Conservation (phyloP, 768 basidiomycete genomes). For the Termitomyces sp. region DNA sequence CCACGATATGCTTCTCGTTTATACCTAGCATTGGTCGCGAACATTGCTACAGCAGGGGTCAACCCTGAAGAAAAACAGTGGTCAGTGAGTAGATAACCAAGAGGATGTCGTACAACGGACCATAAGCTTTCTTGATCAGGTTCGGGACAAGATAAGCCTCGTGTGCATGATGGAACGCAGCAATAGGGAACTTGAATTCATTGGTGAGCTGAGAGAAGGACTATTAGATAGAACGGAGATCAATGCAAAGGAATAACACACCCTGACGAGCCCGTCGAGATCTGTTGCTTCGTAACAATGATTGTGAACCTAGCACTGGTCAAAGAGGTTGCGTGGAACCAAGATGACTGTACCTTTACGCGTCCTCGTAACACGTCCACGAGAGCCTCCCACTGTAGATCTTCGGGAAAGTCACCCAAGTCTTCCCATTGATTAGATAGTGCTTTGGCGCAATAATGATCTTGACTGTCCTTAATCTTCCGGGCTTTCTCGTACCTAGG, state of each 20-base stretch:
- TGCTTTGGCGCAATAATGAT: slow-evolving; percentile 56
- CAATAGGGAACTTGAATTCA: slow-evolving; percentile 77
- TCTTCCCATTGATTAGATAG: slow-evolving; percentile 37
- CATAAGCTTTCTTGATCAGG: slow-evolving; percentile 64
- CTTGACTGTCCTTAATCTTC: slow-evolving; percentile 60
- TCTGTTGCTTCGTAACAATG: slow-evolving; percentile 63
- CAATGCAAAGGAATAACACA: slow-evolving; percentile 23
- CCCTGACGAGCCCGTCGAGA: slow-evolving; percentile 64
- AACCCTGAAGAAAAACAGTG: slow-evolving; percentile 34
- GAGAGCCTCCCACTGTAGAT: slow-evolving; percentile 72
- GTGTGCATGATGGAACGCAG: slow-evolving; percentile 74
- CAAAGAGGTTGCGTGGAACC: not conserved
- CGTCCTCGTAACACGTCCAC: slow-evolving; percentile 74
- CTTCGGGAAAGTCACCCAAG: slow-evolving; percentile 58
- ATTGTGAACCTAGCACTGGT: slow-evolving; percentile 36
- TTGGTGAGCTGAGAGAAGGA: slow-evolving; percentile 55
- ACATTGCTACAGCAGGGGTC: slow-evolving; percentile 71
- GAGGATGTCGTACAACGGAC: slow-evolving; percentile 24
- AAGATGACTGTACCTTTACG: slow-evolving; percentile 49
- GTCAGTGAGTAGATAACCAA: not conserved
- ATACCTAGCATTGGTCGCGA: slow-evolving; percentile 52
- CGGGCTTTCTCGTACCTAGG: slow-evolving; percentile 57
- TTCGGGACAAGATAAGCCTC: slow-evolving; percentile 82
- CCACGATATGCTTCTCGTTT: slow-evolving; percentile 81
- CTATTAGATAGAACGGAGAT: not conserved